Base-by-base conservation (phyloP, 1,284 basidiomycete species). In the Austroboletus novae-zelandiae region DNA sequence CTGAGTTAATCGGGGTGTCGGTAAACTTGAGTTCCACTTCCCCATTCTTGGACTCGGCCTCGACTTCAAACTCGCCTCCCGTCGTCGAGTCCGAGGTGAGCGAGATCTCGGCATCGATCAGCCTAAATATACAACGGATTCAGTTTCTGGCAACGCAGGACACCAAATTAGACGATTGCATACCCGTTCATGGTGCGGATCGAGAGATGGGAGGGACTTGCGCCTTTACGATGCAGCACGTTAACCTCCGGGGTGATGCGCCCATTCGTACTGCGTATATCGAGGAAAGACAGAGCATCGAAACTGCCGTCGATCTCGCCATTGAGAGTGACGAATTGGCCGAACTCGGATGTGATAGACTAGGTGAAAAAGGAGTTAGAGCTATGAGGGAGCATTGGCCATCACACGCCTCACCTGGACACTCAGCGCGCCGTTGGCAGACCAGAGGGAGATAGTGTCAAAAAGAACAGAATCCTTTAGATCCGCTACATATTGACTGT, bases 271-370 rank as follows among this genome's bases (percentile, higher is more conserved):
- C 74, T 75, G 17, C 45, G 25, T 18, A 82, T 53, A 3, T 56
- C 57, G 15, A 81, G 67, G 8, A 56, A 57, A 1, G 63, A 64
- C 8, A 66, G 59, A 11, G 64, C 57, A 27, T 68, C 69, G 64
- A 74, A 77, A n/a, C 62, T 62, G 18, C 79, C 81, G 6, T 62
- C 52, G 51, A 81, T 73, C 11, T 57, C 52, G 20, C 67, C 69
- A 36, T 77, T 73, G 1, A 62, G 37, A 1, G 71, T 67, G 14
- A 54, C 50, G 39, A 79, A 53, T 6, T 31, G 45, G 10, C 66
- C 69, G 9, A 57, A 50, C 2, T 65, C 59, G 0, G 67, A 69
- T 14, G 60, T 50, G 39, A 79, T 48, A 14, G 70, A 69, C 76
- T 78, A 34, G 14, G 45, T 3, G 32, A 2, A 4, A 45, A 47